phyloP scores from a whole-genome alignment of 176 grass and related monocot species.

The Urochloa ruziziensis region DNA sequence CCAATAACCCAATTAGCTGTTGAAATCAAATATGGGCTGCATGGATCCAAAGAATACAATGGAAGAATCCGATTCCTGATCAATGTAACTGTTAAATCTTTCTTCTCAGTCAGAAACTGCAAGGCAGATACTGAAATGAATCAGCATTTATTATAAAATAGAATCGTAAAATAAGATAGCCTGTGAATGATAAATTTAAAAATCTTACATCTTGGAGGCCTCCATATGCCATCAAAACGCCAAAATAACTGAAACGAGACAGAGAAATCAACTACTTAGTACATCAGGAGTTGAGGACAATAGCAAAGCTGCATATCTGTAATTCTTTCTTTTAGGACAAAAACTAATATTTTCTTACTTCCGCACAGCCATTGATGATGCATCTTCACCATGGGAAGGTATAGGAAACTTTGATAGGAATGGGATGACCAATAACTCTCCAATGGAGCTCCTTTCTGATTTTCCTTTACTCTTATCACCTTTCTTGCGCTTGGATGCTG shows the following conservation, averaged over 20 bases:
- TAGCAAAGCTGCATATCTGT: not conserved
- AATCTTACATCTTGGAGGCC: constrained; percentile 87
- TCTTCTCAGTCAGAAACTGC: constrained; percentile 73
- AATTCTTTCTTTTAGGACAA: constrained; percentile 7
- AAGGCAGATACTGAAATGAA: constrained; percentile 29
- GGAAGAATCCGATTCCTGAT: constrained; percentile 78
- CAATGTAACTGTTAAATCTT: constrained; percentile 58
- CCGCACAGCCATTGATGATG: constrained; percentile 57
- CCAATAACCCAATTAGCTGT: constrained; percentile 91
- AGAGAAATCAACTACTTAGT: constrained; percentile 12
- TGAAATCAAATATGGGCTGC: constrained; percentile 75
- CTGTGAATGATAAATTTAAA: constrained; percentile 3
- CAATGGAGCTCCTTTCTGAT: constrained; percentile 68
- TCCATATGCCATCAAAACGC: constrained; percentile 88
- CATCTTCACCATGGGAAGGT: constrained; percentile 62
- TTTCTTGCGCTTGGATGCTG: constrained; percentile 87
- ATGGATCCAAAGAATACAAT: constrained; percentile 61
- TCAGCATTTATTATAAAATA: constrained; percentile 20
- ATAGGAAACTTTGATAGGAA: constrained; percentile 89
- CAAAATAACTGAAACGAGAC: constrained; percentile 79
- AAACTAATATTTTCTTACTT: constrained; percentile 52
- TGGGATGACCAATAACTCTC: constrained; percentile 77
- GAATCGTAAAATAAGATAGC: not conserved
- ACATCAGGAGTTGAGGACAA: not conserved
- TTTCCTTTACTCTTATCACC: constrained; percentile 88